These are phyloP conservation scores for Nakazawaea ernobii DNA, from an alignment of 805 yeast genomes.

Conservation along the genomic window DNA sequence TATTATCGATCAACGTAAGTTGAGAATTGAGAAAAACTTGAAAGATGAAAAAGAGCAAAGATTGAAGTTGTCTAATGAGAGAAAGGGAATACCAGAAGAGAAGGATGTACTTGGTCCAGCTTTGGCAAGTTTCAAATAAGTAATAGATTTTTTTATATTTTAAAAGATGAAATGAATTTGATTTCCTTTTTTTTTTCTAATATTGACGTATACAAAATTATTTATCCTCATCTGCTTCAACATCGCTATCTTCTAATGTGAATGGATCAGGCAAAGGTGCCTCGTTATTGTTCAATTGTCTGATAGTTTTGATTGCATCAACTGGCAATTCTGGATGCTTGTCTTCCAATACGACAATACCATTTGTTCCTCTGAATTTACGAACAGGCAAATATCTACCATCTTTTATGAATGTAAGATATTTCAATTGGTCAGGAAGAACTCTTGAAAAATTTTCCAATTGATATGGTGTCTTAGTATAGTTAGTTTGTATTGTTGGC, in stretches of 20 bases:
- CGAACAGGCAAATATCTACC: constrained; percentile 80
- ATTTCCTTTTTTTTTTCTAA: background rate
- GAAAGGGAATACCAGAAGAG: constrained; percentile 43
- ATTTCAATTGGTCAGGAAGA: constrained; percentile 81
- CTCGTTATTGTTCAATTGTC: constrained; percentile 68
- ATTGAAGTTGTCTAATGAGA: constrained; percentile 39
- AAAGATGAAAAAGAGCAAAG: constrained; percentile 69
- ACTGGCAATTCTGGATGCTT: constrained; percentile 53
- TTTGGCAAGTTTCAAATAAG: constrained; percentile 37
- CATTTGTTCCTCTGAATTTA: constrained; percentile 61
- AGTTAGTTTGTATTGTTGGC: constrained; percentile 41
- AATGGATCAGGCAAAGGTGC: constrained; percentile 75
- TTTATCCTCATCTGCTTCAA: constrained; percentile 26
- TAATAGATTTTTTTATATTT: too few species aligned
- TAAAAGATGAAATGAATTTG: background rate
- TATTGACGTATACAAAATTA: background rate
- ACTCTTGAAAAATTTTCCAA: constrained; percentile 82
- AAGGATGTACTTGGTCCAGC: constrained; percentile 48
- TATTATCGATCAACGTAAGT: constrained; percentile 78
- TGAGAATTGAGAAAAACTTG: constrained; percentile 70
- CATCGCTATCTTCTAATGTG: constrained; percentile 50
- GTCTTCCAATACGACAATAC: constrained; percentile 69
- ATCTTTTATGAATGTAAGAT: constrained; percentile 69
- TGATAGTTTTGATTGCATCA: constrained; percentile 73
- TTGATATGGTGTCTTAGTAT: constrained; percentile 60